phyloP scores from a whole-genome alignment of 202 grass and related monocot genomes.

The Schoenoplectus tabernaemontani region DNA sequence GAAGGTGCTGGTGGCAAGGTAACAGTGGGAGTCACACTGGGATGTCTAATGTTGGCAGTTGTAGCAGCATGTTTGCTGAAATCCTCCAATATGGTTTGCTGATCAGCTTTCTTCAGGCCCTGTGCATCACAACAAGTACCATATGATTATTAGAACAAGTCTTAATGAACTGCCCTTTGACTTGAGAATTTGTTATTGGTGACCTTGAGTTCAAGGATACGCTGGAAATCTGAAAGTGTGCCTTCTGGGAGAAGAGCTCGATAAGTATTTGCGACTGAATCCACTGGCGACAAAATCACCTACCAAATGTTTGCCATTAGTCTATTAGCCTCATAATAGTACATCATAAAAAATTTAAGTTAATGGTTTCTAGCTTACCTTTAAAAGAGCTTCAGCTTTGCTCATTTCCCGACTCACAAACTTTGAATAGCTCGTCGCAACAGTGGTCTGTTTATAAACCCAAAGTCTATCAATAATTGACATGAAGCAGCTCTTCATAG shows the following conservation, averaged over 20 bases:
- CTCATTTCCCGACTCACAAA: slow-evolving; percentile 99
- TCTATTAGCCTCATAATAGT: slow-evolving; percentile 7
- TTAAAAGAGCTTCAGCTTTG: slow-evolving; percentile 99
- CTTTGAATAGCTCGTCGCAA: slow-evolving; percentile 79
- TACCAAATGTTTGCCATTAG: slow-evolving; percentile 18
- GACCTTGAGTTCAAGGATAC: slow-evolving; percentile 98
- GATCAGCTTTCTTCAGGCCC: slow-evolving; percentile 97
- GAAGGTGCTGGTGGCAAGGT: slow-evolving; percentile 27
- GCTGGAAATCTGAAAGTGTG: slow-evolving; percentile 83
- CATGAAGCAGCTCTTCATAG: background rate
- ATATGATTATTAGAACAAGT: background rate
- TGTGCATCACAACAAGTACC: slow-evolving; percentile 22
- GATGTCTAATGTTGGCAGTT: slow-evolving; percentile 58
- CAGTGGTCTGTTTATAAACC: slow-evolving; percentile 48
- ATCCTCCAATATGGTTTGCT: slow-evolving; percentile 88
- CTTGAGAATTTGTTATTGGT: background rate
- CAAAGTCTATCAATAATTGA: slow-evolving; percentile 17
- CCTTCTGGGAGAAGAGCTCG: slow-evolving; percentile 80
- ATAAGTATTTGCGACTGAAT: slow-evolving; percentile 96
- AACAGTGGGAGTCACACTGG: slow-evolving; percentile 37
- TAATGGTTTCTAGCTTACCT: slow-evolving; percentile 40
- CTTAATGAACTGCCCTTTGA: background rate
- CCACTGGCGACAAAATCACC: slow-evolving; percentile 98
- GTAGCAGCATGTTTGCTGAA: slow-evolving; percentile 60
- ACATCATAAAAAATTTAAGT: slow-evolving; percentile 11